Conservation (phyloP, 2,329 filamentous ascomycete species). For the Rhexocercosporidium sp. region DNA sequence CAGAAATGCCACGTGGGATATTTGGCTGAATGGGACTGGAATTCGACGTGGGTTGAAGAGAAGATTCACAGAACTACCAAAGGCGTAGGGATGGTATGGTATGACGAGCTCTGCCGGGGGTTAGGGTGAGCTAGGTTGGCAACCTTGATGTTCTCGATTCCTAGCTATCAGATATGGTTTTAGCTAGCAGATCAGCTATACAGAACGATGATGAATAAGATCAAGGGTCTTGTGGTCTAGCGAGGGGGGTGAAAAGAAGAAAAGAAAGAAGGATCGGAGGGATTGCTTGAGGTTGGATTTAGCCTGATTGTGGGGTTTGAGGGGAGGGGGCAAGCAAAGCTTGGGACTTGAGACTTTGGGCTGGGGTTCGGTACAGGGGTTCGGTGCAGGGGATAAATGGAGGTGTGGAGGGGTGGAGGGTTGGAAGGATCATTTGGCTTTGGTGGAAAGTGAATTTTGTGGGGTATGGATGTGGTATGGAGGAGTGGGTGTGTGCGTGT, state of each 20-base stretch:
- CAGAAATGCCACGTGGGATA: constrained; percentile 1
- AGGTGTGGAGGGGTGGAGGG: neutral
- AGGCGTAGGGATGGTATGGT: no score
- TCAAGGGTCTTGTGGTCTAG: neutral
- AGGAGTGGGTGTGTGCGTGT: neutral
- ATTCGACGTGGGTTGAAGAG: no score
- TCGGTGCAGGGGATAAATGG: neutral
- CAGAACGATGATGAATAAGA: neutral
- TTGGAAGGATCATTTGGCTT: constrained; percentile 12
- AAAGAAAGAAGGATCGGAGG: neutral
- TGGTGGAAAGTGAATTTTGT: constrained; percentile 13
- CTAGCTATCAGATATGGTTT: no score
- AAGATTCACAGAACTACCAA: no score
- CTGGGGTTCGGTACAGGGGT: neutral
- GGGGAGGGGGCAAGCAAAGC: neutral
- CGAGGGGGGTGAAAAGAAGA: neutral
- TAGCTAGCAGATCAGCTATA: no score
- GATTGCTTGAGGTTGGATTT: no score
- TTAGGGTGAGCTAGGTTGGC: no score
- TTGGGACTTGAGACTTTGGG: no score
- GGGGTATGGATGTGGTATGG: constrained; percentile 4
- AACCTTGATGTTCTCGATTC: no score
- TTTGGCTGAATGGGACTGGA: neutral
- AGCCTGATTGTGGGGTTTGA: neutral
- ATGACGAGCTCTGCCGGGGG: no score